These are phyloP conservation scores for Colletotrichum lindemuthianum DNA, from an alignment of 2,329 filamentous ascomycete genomes.

Conservation along the genomic window DNA sequence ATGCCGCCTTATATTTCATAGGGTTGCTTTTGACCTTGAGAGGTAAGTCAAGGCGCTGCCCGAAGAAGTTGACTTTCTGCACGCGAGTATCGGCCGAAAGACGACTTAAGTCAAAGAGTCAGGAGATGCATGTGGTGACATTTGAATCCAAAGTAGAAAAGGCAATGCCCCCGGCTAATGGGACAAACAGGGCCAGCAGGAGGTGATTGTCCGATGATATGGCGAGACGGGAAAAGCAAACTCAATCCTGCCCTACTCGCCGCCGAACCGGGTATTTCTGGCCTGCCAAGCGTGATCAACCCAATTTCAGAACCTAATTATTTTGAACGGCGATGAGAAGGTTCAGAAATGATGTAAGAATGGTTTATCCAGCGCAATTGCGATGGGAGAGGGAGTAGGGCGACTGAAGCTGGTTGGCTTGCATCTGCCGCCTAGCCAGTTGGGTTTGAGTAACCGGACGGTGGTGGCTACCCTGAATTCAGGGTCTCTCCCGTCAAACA, in stretches of 20 bases:
- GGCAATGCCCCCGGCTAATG: background rate
- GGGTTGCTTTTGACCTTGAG: background rate
- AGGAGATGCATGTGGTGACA: slow-evolving; percentile 1
- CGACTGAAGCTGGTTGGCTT: slow-evolving; percentile 9
- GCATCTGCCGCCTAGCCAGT: background rate
- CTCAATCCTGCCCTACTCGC: slow-evolving; percentile 17
- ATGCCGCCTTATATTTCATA: no score
- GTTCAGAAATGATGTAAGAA: background rate
- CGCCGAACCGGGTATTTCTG: slow-evolving; percentile 2
- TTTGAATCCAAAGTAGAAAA: slow-evolving; percentile 5
- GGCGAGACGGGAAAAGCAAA: slow-evolving; percentile 8
- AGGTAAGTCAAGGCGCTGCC: background rate
- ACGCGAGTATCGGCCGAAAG: background rate
- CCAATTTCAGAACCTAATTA: background rate
- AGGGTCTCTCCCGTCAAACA: background rate
- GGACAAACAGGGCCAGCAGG: slow-evolving; percentile 26
- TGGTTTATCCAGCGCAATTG: background rate
- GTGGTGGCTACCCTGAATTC: slow-evolving; percentile 17
- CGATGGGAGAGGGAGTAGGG: background rate
- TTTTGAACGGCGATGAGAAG: background rate
- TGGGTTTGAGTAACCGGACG: background rate
- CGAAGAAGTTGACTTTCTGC: no score
- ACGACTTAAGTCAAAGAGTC: background rate
- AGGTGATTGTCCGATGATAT: slow-evolving; percentile 24
- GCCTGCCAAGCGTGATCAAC: slow-evolving; percentile 5